phyloP scores from a whole-genome alignment of 495 filamentous ascomycete species.

The Tetracladium setigerum region DNA sequence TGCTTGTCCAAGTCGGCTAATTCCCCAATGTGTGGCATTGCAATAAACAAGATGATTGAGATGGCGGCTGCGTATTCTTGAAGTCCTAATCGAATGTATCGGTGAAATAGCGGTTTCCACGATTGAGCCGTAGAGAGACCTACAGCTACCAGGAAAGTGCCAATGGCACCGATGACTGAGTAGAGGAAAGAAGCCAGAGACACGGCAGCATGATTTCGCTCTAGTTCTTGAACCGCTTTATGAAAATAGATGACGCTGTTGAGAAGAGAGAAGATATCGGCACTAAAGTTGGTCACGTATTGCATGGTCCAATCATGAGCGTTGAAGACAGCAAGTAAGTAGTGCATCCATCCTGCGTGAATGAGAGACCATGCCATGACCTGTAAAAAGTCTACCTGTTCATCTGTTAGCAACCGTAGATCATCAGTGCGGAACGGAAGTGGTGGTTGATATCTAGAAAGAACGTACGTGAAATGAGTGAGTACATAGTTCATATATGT shows the following conservation, averaged over 20 bases:
- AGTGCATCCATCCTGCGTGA: constrained; percentile 64
- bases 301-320: constrained; percentile 74
- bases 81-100: constrained; percentile 57
- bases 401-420: not conserved
- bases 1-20: constrained; percentile 53
- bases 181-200: constrained; percentile 66
- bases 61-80: constrained; percentile 66
- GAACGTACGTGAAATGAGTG: constrained; percentile 46
- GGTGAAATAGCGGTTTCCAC: constrained; percentile 61
- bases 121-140: constrained; percentile 55
- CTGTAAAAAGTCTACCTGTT: constrained; percentile 55
- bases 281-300: constrained; percentile 66
- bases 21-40: constrained; percentile 58
- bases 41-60: constrained; percentile 62
- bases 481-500: constrained; percentile 54
- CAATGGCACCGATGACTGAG: constrained; percentile 59
- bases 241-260: constrained; percentile 73
- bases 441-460: not conserved
- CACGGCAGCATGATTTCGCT: constrained; percentile 49
- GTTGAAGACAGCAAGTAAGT: constrained; percentile 61
- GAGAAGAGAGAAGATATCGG: constrained; percentile 63
- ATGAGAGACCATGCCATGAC: constrained; percentile 74
- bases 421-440: not conserved
- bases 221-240: constrained; percentile 62
- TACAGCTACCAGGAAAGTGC: constrained; percentile 61